Percentiles rank a stretch among this genome's conserved stretches.
These are phyloP conservation scores for Neofusicoccum cordaticola DNA, from an alignment of 2,329 filamentous ascomycete genomes.

Conservation along the genomic window DNA sequence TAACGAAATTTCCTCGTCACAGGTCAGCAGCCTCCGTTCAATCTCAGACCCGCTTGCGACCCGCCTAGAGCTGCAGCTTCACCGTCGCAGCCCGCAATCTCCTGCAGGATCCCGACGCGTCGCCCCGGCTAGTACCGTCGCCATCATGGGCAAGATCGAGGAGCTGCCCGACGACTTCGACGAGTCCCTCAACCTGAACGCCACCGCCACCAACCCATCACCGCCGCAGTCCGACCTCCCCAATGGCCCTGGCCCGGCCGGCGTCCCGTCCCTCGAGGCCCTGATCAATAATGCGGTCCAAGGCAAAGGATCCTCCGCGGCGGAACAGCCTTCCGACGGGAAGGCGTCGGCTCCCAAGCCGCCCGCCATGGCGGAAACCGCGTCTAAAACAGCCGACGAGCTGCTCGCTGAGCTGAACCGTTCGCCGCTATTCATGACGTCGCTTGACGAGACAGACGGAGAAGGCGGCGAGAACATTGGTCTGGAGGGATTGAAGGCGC, in stretches of 20 bases:
- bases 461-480: conserved; percentile 72
- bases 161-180: conserved; percentile 52
- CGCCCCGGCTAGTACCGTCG: neutral
- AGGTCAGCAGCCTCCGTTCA: neutral
- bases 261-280: conserved; percentile 10
- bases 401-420: conserved; percentile 64
- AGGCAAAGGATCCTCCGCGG: neutral
- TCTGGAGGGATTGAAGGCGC: conserved; percentile 80
- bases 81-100: neutral
- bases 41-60: neutral
- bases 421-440: conserved; percentile 92
- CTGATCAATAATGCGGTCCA: conserved; percentile 9
- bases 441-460: conserved; percentile 63
- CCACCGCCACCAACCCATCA: neutral
- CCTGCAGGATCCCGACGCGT: neutral
- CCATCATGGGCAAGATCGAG: conserved; percentile 39
- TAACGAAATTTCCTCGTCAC: conserved; percentile 6
- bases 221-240: neutral
- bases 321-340: conserved; percentile 16
- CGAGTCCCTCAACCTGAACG: conserved; percentile 44
- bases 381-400: conserved; percentile 57
- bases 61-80: neutral
- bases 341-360: conserved; percentile 49
- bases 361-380: conserved; percentile 57
- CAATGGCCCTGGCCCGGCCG: neutral